phyloP scores from a whole-genome alignment of 805 yeast species.

The Candida dendrica region DNA sequence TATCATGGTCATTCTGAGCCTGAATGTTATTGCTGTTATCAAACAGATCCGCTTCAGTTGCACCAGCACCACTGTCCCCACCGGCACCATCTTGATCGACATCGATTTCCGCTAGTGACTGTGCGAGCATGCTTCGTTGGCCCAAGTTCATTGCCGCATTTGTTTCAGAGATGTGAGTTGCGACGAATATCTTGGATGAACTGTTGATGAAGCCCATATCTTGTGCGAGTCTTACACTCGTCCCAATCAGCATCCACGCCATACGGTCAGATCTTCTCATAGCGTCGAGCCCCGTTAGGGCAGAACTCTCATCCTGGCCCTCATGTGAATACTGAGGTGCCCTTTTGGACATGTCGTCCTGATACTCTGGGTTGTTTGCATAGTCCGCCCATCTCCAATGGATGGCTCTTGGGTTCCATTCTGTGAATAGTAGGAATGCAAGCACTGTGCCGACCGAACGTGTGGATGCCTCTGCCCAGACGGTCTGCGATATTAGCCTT shows the following conservation, averaged over 20 bases:
- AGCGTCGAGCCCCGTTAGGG: conserved; percentile 71
- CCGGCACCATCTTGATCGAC: conserved; percentile 35
- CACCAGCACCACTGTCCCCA: conserved; percentile 24
- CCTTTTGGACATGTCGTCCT: conserved; percentile 6
- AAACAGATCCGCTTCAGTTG: neutral
- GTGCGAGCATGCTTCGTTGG: conserved; percentile 69
- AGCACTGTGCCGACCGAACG: conserved; percentile 81
- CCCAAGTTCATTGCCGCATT: conserved; percentile 77
- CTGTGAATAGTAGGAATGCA: conserved; percentile 79
- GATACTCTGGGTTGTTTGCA: conserved; percentile 49
- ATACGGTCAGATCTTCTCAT: conserved; percentile 81
- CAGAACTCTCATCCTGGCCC: conserved; percentile 32
- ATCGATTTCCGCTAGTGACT: conserved; percentile 62
- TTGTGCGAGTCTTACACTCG: conserved; percentile 80
- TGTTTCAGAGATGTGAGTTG: conserved; percentile 80
- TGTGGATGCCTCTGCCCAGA: conserved; percentile 91
- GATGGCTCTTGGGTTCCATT: conserved; percentile 94
- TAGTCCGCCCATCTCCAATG: conserved; percentile 86
- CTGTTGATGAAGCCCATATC: conserved; percentile 76
- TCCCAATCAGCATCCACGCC: conserved; percentile 92
- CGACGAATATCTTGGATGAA: conserved; percentile 67
- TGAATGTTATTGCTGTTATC: conserved; percentile 11
- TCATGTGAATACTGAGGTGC: conserved; percentile 1
- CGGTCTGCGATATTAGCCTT: conserved; percentile 71
- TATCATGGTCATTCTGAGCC: conserved; percentile 24